These are phyloP conservation scores for Polytolypa hystricis DNA, from an alignment of 2,329 filamentous ascomycete species.

Conservation along the genomic window DNA sequence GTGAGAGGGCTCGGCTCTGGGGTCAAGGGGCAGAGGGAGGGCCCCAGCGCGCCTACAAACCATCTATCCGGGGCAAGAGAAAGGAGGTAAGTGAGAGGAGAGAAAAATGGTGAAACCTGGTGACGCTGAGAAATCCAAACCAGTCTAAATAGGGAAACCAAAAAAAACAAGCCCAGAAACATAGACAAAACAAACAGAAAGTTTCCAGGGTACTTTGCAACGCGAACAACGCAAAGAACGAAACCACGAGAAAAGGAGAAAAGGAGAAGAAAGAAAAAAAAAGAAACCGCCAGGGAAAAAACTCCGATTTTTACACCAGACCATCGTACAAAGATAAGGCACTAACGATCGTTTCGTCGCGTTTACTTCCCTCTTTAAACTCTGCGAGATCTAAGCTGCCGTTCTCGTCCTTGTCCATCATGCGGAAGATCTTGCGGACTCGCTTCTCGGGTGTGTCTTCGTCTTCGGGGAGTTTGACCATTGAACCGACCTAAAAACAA, in stretches of 20 bases:
- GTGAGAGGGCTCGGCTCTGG: too few species aligned
- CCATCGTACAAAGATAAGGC: conserved; percentile 94
- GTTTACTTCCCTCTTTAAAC: conserved; percentile 98
- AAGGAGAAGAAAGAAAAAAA: not conserved
- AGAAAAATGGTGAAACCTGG: too few species aligned
- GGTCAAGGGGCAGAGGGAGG: too few species aligned
- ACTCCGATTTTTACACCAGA: conserved; percentile 53
- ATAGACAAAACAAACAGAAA: not conserved
- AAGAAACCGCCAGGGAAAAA: not conserved
- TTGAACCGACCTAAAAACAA: conserved; percentile 91
- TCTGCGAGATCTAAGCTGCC: conserved; percentile 93
- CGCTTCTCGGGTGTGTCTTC: conserved; percentile 98
- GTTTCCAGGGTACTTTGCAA: too few species aligned
- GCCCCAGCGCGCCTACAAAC: too few species aligned
- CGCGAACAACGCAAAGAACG: too few species aligned
- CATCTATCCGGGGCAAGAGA: too few species aligned
- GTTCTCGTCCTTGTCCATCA: conserved; percentile 99
- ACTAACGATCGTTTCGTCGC: conserved; percentile 96
- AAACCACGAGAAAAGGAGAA: not conserved
- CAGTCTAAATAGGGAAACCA: too few species aligned
- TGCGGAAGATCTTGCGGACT: conserved; percentile 94
- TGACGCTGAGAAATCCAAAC: too few species aligned
- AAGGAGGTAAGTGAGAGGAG: too few species aligned
- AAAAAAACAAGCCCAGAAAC: not conserved
- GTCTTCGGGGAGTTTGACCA: conserved; percentile 97